These are phyloP conservation scores for Amauroascus verrucosus DNA, from an alignment of 2,329 filamentous ascomycete genomes.

Conservation along the genomic window DNA sequence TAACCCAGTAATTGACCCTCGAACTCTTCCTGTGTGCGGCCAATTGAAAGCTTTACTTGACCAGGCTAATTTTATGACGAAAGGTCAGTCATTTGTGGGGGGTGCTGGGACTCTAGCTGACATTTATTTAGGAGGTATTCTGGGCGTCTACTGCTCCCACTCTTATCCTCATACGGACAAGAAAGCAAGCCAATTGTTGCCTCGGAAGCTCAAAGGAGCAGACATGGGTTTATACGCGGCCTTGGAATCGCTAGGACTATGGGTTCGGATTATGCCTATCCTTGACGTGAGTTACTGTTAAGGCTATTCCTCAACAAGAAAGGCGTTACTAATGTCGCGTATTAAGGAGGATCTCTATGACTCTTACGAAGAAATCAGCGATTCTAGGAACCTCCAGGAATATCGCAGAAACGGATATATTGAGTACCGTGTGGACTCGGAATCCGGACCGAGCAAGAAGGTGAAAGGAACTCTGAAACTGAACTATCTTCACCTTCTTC, in stretches of 20 bases:
- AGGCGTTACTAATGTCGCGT: background rate
- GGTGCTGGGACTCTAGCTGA: background rate
- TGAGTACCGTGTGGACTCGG: background rate
- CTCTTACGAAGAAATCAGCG: background rate
- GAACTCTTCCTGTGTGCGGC: constrained; percentile 29
- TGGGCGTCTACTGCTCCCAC: constrained; percentile 41
- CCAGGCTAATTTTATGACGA: constrained; percentile 28
- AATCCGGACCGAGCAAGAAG: background rate
- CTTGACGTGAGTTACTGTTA: background rate
- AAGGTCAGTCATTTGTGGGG: constrained; percentile 22
- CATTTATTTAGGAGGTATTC: constrained; percentile 29
- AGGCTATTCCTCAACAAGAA: background rate
- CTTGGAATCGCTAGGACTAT: constrained; percentile 27
- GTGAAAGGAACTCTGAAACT: background rate
- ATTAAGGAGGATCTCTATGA: background rate
- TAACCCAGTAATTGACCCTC: constrained; percentile 24
- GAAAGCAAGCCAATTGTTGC: constrained; percentile 20
- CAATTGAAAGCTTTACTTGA: constrained; percentile 25
- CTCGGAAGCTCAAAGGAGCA: constrained; percentile 37
- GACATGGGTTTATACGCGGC: constrained; percentile 37
- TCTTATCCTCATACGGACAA: constrained; percentile 37
- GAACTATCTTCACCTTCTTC: background rate
- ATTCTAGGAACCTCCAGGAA: background rate
- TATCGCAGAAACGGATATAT: background rate
- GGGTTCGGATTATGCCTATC: constrained; percentile 26